These are phyloP conservation scores for Kockiozyma suomiensis DNA, from an alignment of 805 yeast species.

Conservation along the genomic window DNA sequence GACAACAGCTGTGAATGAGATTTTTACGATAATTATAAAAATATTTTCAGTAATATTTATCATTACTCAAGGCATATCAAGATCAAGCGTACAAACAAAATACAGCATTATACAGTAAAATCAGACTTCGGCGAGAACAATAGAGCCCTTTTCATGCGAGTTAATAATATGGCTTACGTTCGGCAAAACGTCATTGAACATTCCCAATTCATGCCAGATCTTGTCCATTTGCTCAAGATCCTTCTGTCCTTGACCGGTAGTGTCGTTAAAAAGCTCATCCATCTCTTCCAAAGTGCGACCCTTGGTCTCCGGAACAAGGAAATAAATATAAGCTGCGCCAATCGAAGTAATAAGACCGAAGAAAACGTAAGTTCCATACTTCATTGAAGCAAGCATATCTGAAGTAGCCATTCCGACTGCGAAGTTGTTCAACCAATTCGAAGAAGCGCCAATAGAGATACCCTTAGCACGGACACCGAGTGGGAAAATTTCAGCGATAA, in stretches of 20 bases:
- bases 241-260: slow-evolving; percentile 35
- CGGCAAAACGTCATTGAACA: slow-evolving; percentile 9
- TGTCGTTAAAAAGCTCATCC: slow-evolving; percentile 25
- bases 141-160: slow-evolving; percentile 5
- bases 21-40: too few relatives aligned
- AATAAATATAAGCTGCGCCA: slow-evolving; percentile 32
- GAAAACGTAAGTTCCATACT: slow-evolving; percentile 41
- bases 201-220: slow-evolving; percentile 13
- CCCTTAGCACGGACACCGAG: slow-evolving; percentile 70
- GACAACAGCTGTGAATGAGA: too few relatives aligned
- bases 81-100: not conserved
- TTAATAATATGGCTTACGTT: not conserved
- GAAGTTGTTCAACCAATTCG: slow-evolving; percentile 61
- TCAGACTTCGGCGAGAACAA: not conserved
- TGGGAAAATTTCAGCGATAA: slow-evolving; percentile 66
- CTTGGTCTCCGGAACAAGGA: slow-evolving; percentile 26
- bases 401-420: slow-evolving; percentile 49
- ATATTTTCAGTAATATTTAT: too few relatives aligned
- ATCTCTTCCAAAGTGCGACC: slow-evolving; percentile 29
- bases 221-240: slow-evolving; percentile 14
- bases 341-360: slow-evolving; percentile 38
- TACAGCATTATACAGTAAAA: not conserved
- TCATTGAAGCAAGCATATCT: slow-evolving; percentile 47
- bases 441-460: slow-evolving; percentile 60
- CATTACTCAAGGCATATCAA: too few relatives aligned